A percentile compares a stretch with the other conserved stretches of the same genome.
Conservation (phyloP, 495 filamentous ascomycete species). For the Aspergillus homomorphus region DNA sequence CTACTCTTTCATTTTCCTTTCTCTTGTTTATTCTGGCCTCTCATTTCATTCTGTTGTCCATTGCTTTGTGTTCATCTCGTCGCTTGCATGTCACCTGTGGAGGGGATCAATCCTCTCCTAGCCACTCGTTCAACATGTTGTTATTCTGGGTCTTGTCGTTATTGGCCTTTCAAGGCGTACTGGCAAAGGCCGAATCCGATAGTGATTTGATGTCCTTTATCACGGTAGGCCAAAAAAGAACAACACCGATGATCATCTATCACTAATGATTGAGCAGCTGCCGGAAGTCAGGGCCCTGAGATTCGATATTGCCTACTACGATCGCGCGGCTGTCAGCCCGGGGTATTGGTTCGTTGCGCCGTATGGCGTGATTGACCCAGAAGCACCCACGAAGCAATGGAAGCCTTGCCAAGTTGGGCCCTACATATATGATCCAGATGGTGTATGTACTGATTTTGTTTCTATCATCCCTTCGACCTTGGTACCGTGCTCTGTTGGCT, state of each 20-base stretch:
- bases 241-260: not conserved
- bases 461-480: not conserved
- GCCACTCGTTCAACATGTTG: conserved; percentile 35
- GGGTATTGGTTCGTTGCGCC: conserved; percentile 47
- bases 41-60: not conserved
- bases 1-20: conserved; percentile 11
- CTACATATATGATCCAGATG: conserved; percentile 43
- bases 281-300: conserved; percentile 26
- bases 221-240: conserved; percentile 22
- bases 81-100: conserved; percentile 10
- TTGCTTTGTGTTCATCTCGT: no score
- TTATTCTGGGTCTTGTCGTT: conserved; percentile 29
- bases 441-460: conserved; percentile 22
- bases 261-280: conserved; percentile 20
- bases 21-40: conserved; percentile 6
- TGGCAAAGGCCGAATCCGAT: conserved; percentile 30
- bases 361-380: conserved; percentile 35
- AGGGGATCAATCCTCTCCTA: conserved; percentile 23
- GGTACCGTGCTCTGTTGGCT: not conserved
- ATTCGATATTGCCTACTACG: conserved; percentile 24
- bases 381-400: conserved; percentile 27
- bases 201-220: conserved; percentile 43
- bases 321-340: conserved; percentile 22
- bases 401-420: conserved; percentile 43
- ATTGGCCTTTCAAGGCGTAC: conserved; percentile 23